These are phyloP conservation scores for Elaeagnus macrophylla DNA, from an alignment of 306 rosid genomes.

Conservation along the genomic window DNA sequence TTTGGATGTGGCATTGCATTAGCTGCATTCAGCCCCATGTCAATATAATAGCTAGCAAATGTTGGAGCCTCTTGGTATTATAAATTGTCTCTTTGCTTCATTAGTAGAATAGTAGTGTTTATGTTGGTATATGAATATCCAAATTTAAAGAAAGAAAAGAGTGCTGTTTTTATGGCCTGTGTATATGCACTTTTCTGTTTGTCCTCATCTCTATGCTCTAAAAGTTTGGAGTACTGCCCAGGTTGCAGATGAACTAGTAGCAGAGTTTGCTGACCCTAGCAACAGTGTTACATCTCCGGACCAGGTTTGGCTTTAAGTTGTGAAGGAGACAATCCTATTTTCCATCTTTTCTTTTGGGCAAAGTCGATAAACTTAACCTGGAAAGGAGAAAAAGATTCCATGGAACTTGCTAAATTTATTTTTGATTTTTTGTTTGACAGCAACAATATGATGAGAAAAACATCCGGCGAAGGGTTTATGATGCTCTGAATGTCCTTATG, in stretches of 20 bases:
- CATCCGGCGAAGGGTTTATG: slow-evolving; percentile 92
- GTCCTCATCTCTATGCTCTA: slow-evolving; percentile 1
- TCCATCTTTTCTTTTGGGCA: slow-evolving; percentile 8
- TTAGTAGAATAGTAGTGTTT: neutral
- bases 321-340: slow-evolving; percentile 5
- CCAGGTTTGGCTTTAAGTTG: slow-evolving; percentile 51
- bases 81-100: neutral
- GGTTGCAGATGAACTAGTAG: slow-evolving; percentile 99
- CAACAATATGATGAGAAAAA: slow-evolving; percentile 98
- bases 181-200: neutral
- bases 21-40: neutral
- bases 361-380: slow-evolving; percentile 1
- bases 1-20: too few species aligned
- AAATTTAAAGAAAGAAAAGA: neutral
- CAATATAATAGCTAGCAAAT: neutral
- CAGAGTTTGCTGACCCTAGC: slow-evolving; percentile 77
- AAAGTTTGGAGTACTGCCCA: slow-evolving; percentile 28
- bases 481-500: slow-evolving; percentile 96
- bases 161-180: neutral
- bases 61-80: neutral
- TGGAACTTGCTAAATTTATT: slow-evolving; percentile 10
- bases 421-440: slow-evolving; percentile 38
- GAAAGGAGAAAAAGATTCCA: neutral
- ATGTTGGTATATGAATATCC: neutral
- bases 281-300: slow-evolving; percentile 62